Evolutionary conservation across 768 basidiomycete genomes (phyloP).

Genomic region (Calocybe gangraenosa): DNA sequence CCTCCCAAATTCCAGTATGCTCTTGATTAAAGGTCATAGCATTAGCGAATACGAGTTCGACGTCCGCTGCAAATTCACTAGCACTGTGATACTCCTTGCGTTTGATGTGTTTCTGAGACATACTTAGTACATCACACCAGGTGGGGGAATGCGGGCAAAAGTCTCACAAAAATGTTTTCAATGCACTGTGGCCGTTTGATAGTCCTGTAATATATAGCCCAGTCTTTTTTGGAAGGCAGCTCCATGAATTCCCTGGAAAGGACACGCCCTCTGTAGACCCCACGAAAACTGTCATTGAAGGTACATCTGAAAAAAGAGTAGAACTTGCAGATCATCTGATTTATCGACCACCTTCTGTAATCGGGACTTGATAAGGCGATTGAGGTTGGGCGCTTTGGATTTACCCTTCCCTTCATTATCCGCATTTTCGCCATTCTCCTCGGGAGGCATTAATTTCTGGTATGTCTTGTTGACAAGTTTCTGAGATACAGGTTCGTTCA

Average conservation of each 20-base stretch:
- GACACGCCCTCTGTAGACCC: constrained; percentile 52
- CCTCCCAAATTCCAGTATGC: constrained; percentile 78
- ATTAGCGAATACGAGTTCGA: constrained; percentile 88
- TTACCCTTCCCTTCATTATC: constrained; percentile 40
- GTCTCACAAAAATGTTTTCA: constrained; percentile 69
- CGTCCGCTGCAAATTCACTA: constrained; percentile 76
- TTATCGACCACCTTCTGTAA: constrained; percentile 73
- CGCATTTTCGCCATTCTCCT: constrained; percentile 33
- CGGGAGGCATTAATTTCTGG: constrained; percentile 39
- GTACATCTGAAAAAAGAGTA: not conserved
- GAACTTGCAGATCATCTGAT: constrained; percentile 61
- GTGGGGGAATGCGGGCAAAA: not conserved
- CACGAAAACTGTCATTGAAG: not conserved
- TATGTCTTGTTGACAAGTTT: constrained; percentile 49
- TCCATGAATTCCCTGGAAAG: constrained; percentile 79
- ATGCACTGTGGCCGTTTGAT: constrained; percentile 80
- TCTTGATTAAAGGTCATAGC: constrained; percentile 88
- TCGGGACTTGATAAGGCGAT: constrained; percentile 59
- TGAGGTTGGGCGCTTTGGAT: constrained; percentile 60
- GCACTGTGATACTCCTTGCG: constrained; percentile 69
- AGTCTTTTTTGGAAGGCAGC: constrained; percentile 73
- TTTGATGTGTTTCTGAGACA: constrained; percentile 68
- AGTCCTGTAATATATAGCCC: constrained; percentile 74
- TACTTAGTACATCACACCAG: constrained; percentile 7
- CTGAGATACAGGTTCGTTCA: constrained; percentile 21